phyloP scores from a whole-genome alignment of 2,329 filamentous ascomycete genomes.

The Calonectria hongkongensis region DNA sequence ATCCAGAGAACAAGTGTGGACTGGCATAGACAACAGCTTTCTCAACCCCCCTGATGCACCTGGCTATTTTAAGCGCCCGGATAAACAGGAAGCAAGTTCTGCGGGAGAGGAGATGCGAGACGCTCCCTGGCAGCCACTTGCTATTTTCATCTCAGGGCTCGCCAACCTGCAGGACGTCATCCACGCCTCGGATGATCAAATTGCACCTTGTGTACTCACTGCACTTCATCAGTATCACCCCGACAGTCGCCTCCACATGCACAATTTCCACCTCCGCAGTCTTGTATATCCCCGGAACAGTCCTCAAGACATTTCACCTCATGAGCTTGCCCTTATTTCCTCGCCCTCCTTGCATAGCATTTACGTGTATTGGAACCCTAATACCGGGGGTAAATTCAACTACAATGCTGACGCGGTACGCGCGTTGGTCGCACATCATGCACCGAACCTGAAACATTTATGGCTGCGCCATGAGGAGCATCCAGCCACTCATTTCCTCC shows the following conservation, averaged over 20 bases:
- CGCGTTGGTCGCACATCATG: neutral
- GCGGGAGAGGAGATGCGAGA: too few species aligned
- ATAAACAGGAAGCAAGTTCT: too few species aligned
- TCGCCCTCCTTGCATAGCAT: neutral
- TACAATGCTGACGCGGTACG: neutral
- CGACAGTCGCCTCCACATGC: neutral
- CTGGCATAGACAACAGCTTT: neutral
- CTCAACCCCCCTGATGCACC: neutral
- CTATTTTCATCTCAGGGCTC: too few species aligned
- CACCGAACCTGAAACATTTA: neutral
- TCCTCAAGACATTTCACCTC: neutral
- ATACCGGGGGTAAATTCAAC: neutral
- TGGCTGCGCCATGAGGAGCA: neutral
- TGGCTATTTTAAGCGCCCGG: too few species aligned
- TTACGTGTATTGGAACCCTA: neutral
- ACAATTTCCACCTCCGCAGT: neutral
- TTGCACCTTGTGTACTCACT: neutral
- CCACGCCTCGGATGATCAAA: neutral
- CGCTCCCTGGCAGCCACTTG: too few species aligned
- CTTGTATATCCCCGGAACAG: neutral
- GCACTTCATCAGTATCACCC: neutral
- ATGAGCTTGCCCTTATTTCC: neutral
- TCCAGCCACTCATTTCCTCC: neutral
- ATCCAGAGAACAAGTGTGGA: neutral
- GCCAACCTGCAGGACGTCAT: too few species aligned